phyloP scores from a whole-genome alignment of 768 basidiomycete genomes.

The Psilocybe cubensis region DNA sequence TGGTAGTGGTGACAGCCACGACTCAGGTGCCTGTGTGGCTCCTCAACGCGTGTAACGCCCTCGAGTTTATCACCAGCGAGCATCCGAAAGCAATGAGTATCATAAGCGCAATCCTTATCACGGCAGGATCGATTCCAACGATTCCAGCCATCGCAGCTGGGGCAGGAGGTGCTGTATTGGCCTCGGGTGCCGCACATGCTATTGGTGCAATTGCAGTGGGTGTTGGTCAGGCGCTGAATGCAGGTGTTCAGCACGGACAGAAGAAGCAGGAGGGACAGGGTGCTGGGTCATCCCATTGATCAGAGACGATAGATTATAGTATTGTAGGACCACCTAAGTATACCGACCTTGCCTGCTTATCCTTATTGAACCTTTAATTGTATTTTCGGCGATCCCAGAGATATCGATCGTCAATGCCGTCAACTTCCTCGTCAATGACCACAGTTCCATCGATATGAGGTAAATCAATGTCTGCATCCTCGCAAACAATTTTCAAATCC shows the following conservation, averaged over 20 bases:
- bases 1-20: constrained; percentile 39
- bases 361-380: neutral
- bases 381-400: neutral
- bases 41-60: constrained; percentile 73
- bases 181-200: constrained; percentile 75
- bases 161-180: constrained; percentile 73
- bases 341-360: neutral
- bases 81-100: constrained; percentile 78
- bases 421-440: constrained; percentile 2
- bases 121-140: constrained; percentile 73
- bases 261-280: constrained; percentile 23
- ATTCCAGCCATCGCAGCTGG: constrained; percentile 71
- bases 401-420: neutral
- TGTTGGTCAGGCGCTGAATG: constrained; percentile 54
- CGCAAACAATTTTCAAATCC: constrained; percentile 58
- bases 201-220: constrained; percentile 81
- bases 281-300: neutral
- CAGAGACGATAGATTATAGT: too few relatives aligned
- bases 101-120: constrained; percentile 77
- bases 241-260: constrained; percentile 35
- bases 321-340: too few relatives aligned
- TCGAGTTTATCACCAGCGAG: constrained; percentile 74
- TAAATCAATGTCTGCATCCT: constrained; percentile 45
- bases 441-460: constrained; percentile 8
- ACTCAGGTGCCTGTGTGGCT: constrained; percentile 76